phyloP scores from a whole-genome alignment of 1,139 yeast species.

The Petasospora rhodanensis region DNA sequence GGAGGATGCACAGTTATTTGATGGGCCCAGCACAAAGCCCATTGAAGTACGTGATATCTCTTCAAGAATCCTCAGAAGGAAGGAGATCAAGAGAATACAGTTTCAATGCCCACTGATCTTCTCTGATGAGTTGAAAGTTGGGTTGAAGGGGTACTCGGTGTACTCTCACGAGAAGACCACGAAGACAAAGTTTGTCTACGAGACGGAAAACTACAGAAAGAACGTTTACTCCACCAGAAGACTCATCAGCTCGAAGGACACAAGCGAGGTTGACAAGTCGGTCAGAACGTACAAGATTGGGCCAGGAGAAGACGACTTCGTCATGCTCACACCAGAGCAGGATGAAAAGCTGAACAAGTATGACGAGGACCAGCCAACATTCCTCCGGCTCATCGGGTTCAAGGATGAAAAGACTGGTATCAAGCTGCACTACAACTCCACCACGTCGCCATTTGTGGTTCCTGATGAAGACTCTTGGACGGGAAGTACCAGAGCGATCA shows the following conservation, averaged over 20 bases:
- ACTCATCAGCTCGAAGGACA: constrained; percentile 35
- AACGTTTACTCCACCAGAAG: constrained; percentile 50
- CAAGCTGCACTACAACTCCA: constrained; percentile 49
- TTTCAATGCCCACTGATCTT: constrained; percentile 58
- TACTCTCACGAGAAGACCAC: constrained; percentile 49
- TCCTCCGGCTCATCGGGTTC: constrained; percentile 64
- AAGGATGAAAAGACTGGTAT: constrained; percentile 37
- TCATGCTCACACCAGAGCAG: constrained; percentile 35
- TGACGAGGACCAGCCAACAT: constrained; percentile 35
- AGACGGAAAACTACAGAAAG: constrained; percentile 45
- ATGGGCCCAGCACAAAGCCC: constrained; percentile 38
- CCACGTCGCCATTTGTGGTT: constrained; percentile 53
- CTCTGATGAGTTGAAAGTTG: constrained; percentile 50
- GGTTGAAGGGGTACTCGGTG: constrained; percentile 69
- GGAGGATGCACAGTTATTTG: constrained; percentile 22
- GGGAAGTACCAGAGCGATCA: constrained; percentile 65
- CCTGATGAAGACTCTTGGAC: constrained; percentile 52
- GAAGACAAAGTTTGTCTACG: constrained; percentile 43
- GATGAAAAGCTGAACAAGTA: constrained; percentile 32
- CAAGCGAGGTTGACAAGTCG: constrained; percentile 38
- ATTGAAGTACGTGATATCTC: constrained; percentile 44
- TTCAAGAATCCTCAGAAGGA: constrained; percentile 47
- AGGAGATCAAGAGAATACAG: constrained; percentile 57
- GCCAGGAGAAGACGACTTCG: constrained; percentile 28
- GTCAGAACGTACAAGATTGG: constrained; percentile 42